These are phyloP conservation scores for Acorus gramineus DNA, from an alignment of 106 monocot species.

Conservation along the genomic window DNA sequence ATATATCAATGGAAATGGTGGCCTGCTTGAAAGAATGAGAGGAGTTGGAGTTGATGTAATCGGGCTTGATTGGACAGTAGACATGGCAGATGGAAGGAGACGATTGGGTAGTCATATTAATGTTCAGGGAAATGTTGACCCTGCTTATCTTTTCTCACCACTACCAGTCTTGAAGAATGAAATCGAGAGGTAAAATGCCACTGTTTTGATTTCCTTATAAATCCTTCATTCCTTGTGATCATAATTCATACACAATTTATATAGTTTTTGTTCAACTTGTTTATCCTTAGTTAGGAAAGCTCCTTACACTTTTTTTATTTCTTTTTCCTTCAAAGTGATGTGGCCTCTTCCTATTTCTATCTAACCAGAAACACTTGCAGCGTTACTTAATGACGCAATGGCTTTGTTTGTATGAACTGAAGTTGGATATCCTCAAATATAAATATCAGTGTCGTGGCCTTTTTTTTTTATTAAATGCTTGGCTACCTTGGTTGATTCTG, in stretches of 20 bases:
- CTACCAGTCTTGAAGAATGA: conserved; percentile 75
- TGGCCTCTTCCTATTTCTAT: too few species aligned
- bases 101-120: conserved; percentile 53
- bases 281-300: too few species aligned
- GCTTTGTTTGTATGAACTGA: too few species aligned
- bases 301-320: too few species aligned
- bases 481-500: too few species aligned
- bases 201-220: neutral
- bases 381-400: too few species aligned
- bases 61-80: conserved; percentile 97
- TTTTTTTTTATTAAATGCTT: too few species aligned
- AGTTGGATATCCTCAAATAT: too few species aligned
- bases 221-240: neutral
- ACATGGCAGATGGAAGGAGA: conserved; percentile 89
- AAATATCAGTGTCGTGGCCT: too few species aligned
- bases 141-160: conserved; percentile 78
- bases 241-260: neutral
- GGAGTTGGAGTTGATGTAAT: conserved; percentile 80
- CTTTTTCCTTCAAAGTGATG: too few species aligned
- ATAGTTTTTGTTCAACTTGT: too few species aligned
- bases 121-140: conserved; percentile 92
- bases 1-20: conserved; percentile 88
- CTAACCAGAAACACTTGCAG: too few species aligned
- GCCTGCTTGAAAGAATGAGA: conserved; percentile 75
- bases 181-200: conserved; percentile 69